Evolutionary conservation across 192 early-diverging fungal genomes (phyloP), one percentile per base, ranked within the genome.

Genomic region (Backusella tuberculispora): DNA sequence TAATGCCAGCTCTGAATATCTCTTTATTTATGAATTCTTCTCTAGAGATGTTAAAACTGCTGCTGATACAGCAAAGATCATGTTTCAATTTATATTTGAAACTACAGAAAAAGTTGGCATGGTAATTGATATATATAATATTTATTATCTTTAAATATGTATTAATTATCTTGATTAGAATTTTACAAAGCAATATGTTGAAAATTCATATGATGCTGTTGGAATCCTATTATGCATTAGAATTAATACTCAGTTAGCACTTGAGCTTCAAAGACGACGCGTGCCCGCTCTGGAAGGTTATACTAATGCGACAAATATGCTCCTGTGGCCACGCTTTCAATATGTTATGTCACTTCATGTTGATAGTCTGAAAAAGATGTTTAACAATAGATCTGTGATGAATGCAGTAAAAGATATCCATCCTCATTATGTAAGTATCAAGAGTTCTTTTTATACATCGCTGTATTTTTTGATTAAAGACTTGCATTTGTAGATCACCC

Each of bases 1-100:
- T 84, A 98, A 98, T 75, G 95, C 97, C 5, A 93, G 91, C 56
- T 92, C 94, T 9, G 98, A 99, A 82, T 98, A 98, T 80, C 85
- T 95, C 43, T 99, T 99, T 73, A 88, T 92, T 47, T 83, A 88
- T 47, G 94, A 97, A 74, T 99, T 97, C 84, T 98, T 99, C 80
- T 84, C 90, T 45, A 89, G 88, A 19, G 85, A 89, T 64, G 7
- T 37, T 19, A 86, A 86, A 76, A 89, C 88, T 6, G 89, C 90
- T 74, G 87, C 82, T 56, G 90, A 92, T 41, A 83, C 89, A 72
- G 86, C 91, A 19, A 86, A 87, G 48, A 79, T 85, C 48, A 86
- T 93, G 21, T 98, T 97, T 81, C 81, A 85, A n/a, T 93, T 95
- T 17, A 92, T 98, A 8, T 98, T 96, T 85, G 96, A 96, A 46